Conservation (phyloP, 176 grass and related monocot genomes). For the Raddia guianensis region DNA sequence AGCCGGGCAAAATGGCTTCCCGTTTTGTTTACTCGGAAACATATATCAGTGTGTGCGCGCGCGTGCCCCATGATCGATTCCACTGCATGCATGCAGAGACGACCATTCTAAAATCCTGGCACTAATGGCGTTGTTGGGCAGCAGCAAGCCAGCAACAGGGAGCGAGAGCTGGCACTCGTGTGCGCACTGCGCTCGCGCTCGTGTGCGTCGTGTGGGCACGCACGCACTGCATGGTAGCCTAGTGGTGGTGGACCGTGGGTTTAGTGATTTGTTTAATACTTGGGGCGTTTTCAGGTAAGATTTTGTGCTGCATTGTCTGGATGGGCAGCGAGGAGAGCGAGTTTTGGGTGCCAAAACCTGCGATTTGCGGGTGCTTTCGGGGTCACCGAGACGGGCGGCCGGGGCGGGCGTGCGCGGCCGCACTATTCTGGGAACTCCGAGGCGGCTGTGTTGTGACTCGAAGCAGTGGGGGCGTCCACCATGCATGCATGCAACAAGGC, state of each 20-base stretch:
- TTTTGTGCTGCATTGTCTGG: conserved; percentile 27
- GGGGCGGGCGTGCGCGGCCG: conserved; percentile 21
- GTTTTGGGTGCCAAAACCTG: conserved; percentile 28
- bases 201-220: conserved; percentile 26
- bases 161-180: too few relatives aligned
- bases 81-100: background rate
- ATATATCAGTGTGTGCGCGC: too few relatives aligned
- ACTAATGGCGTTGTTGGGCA: background rate
- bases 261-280: too few relatives aligned
- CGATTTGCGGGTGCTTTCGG: conserved; percentile 53
- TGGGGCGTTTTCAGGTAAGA: conserved; percentile 48
- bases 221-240: too few relatives aligned
- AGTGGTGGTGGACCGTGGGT: too few relatives aligned
- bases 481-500: conserved; percentile 55
- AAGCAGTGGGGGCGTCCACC: conserved; percentile 58
- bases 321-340: background rate
- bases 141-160: background rate
- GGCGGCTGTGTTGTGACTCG: conserved; percentile 70
- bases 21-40: conserved; percentile 12
- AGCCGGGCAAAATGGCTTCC: conserved; percentile 19
- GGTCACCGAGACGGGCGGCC: conserved; percentile 38
- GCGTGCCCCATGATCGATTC: conserved; percentile 33
- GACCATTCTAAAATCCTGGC: conserved; percentile 7
- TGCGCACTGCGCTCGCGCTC: conserved; percentile 10
- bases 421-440: conserved; percentile 50